Evolutionary conservation across 176 grass and related monocot genomes (phyloP).

Genomic region (Hsuehochloa calcarea): DNA sequence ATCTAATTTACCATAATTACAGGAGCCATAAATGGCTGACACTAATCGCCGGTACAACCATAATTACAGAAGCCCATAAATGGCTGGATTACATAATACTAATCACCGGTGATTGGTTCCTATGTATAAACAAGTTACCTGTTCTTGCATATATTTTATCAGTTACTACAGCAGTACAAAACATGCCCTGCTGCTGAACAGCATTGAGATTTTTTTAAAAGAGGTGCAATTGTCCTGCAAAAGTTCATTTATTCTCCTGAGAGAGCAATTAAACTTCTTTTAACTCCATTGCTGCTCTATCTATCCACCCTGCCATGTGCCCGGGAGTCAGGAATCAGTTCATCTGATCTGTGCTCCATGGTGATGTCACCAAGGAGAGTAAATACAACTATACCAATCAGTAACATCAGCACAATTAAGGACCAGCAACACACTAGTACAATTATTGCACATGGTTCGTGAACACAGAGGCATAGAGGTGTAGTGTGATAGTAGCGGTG

Average conservation of each 20-base stretch:
- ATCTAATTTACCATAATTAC: too few relatives aligned
- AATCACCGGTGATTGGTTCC: too few relatives aligned
- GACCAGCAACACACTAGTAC: background rate
- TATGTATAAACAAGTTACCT: too few relatives aligned
- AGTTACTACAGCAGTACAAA: background rate
- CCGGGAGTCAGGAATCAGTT: background rate
- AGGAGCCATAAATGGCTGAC: too few relatives aligned
- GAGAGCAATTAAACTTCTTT: constrained; percentile 3
- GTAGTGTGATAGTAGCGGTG: too few relatives aligned
- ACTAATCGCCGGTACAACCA: too few relatives aligned
- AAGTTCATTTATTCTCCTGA: constrained; percentile 17
- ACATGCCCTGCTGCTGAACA: background rate
- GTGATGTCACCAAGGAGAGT: background rate
- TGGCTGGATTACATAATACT: too few relatives aligned
- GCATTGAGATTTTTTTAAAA: background rate
- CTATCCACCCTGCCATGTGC: background rate
- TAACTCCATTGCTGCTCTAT: background rate
- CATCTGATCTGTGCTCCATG: background rate
- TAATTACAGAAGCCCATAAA: too few relatives aligned
- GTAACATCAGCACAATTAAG: background rate
- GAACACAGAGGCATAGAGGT: background rate
- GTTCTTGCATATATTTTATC: too few relatives aligned
- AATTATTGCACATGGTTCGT: background rate
- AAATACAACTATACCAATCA: background rate
- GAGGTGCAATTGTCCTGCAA: constrained; percentile 3